Evolutionary conservation across 179 eudicot genomes (phyloP).

Genomic region (Nepenthes alata): DNA sequence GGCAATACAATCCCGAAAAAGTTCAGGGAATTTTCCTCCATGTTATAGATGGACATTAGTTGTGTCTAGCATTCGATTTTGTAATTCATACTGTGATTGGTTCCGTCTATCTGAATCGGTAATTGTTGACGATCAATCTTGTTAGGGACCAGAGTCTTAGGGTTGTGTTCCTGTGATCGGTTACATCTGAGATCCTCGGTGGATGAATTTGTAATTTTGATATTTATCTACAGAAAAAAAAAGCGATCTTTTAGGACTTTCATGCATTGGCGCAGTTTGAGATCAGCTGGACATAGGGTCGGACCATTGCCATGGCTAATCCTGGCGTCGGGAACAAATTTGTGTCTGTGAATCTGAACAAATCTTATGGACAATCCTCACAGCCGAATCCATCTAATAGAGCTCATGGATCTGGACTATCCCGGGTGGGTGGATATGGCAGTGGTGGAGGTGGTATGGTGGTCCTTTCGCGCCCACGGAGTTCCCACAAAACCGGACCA

Average conservation of each 20-base stretch:
- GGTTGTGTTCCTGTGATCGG: too few species aligned
- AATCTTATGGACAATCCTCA: slow-evolving; percentile 70
- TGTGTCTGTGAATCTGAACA: slow-evolving; percentile 79
- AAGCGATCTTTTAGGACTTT: neutral
- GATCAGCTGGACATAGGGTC: slow-evolving; percentile 17
- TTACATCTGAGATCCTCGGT: too few species aligned
- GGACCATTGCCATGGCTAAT: slow-evolving; percentile 63
- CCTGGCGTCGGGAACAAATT: slow-evolving; percentile 57
- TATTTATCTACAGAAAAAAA: too few species aligned
- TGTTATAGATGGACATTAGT: too few species aligned
- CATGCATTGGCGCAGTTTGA: neutral
- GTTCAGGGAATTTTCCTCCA: too few species aligned
- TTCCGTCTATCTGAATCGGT: too few species aligned
- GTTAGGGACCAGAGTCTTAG: too few species aligned
- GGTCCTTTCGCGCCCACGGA: slow-evolving; percentile 63
- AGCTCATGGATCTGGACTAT: slow-evolving; percentile 47
- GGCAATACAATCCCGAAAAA: too few species aligned
- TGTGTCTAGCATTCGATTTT: too few species aligned
- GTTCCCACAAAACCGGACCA: slow-evolving; percentile 52
- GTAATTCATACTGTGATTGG: too few species aligned
- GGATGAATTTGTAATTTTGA: too few species aligned
- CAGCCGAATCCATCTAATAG: slow-evolving; percentile 20
- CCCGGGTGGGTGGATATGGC: slow-evolving; percentile 22
- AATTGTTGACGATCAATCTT: too few species aligned
- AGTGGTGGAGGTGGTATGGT: slow-evolving; percentile 72